Conservation (phyloP, 1,284 basidiomycete genomes). For the Apiotrichum veenhuisii region DNA sequence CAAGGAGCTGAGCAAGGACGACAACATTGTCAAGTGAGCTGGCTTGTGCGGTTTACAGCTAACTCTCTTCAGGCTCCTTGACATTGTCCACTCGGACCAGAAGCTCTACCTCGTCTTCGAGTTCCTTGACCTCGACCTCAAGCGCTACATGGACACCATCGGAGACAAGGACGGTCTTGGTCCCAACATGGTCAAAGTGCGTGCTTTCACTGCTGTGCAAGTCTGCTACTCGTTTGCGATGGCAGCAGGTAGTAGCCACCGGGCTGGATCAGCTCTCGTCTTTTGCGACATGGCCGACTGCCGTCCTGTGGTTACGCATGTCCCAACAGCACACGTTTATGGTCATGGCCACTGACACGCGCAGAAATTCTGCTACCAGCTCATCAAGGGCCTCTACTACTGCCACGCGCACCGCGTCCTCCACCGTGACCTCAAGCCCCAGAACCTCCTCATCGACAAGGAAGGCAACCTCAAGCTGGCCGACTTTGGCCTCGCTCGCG, state of each 20-base stretch:
- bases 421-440: conserved; percentile 95
- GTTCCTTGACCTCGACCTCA: conserved; percentile 96
- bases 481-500: conserved; percentile 89
- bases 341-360: too few species aligned
- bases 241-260: too few species aligned
- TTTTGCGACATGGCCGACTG: too few species aligned
- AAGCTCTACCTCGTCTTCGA: conserved; percentile 99
- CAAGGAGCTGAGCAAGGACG: conserved; percentile 87
- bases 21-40: conserved; percentile 75
- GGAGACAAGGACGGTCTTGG: conserved; percentile 94
- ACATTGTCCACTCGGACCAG: conserved; percentile 97
- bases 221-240: too few species aligned
- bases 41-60: not conserved
- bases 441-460: conserved; percentile 95
- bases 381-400: conserved; percentile 95
- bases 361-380: conserved; percentile 64
- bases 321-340: too few species aligned
- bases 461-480: conserved; percentile 95
- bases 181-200: conserved; percentile 82
- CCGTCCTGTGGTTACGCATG: too few species aligned
- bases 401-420: conserved; percentile 98
- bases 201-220: conserved; percentile 57
- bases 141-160: conserved; percentile 99
- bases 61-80: conserved; percentile 68
- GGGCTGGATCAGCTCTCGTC: too few species aligned